Base-by-base conservation (phyloP, 805 yeast genomes). In the Metschnikowia cubensis region DNA sequence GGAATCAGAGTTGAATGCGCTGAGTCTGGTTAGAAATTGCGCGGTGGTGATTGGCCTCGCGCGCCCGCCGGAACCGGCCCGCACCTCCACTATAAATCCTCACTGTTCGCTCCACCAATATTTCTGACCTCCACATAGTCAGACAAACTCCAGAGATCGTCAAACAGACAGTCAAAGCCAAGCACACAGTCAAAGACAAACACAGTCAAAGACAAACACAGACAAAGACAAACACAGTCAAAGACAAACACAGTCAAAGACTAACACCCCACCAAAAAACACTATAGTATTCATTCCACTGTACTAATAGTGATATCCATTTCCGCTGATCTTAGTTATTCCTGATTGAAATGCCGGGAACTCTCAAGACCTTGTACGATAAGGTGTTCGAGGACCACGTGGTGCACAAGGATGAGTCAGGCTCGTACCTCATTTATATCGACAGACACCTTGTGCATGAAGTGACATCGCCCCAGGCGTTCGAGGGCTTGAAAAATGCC, bases 391-490 rank as follows among this genome's bases (percentile, higher is more conserved):
- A 85, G 56, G 97, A 87, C 79, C 98, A 94, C 67, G 74, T 92
- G 51, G 99, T 94, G 58, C 91, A 90, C 72, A 77, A 82, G 64
- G 96, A 89, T 60, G 92, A 88, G 48, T 81, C 89, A 34, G 96
- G 95, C 25, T 90, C 97, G 18, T 85, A 80, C 65, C 77, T 94
- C 55, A 71, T 94, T 53, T 94, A 89, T 71, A 92, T 94, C 52
- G 99, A 94, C 73, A 88, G 99, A 73, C 99, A 94, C 70, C 77
- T 94, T 59, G 96, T 94, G 45, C 99, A 94, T 70, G 99, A 94
- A 74, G 99, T 94, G 47, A 94, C 99, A 1, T 92, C 98, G 29
- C 99, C 99, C 34, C 99, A 94, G 72, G 99, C 99, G 10, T 94
- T 94, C 65, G 99, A 94, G 74, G 99, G 99, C 45, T 80, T 94